Conservation (phyloP, 2,329 filamentous ascomycete species). For the Nemania sp. region DNA sequence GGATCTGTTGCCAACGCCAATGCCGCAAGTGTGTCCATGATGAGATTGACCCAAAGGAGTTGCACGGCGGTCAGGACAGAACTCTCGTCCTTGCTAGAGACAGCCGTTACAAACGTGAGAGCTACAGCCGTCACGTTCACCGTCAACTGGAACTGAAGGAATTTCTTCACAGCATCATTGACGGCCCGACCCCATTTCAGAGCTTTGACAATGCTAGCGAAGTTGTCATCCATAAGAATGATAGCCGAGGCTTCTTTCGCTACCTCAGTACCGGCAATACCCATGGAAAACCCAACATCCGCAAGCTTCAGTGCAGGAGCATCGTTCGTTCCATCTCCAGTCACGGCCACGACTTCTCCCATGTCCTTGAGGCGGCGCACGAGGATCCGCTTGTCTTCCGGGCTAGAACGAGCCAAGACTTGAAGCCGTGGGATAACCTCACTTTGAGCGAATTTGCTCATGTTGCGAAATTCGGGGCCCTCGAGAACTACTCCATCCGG, state of each 20-base stretch:
- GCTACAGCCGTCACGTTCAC: slow-evolving; percentile 92
- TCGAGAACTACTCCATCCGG: slow-evolving; percentile 74
- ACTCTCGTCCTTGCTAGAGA: slow-evolving; percentile 68
- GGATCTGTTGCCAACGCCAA: slow-evolving; percentile 88
- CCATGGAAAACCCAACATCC: slow-evolving; percentile 86
- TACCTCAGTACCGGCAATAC: slow-evolving; percentile 80
- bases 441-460: slow-evolving; percentile 67
- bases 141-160: slow-evolving; percentile 77
- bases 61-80: slow-evolving; percentile 89
- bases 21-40: slow-evolving; percentile 95
- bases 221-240: slow-evolving; percentile 87
- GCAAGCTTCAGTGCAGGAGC: slow-evolving; percentile 80
- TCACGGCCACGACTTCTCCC: slow-evolving; percentile 80
- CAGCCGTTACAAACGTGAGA: slow-evolving; percentile 85
- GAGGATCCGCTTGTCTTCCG: slow-evolving; percentile 76
- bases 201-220: slow-evolving; percentile 83
- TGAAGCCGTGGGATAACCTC: slow-evolving; percentile 71
- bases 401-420: slow-evolving; percentile 74
- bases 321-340: slow-evolving; percentile 83
- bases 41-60: slow-evolving; percentile 93
- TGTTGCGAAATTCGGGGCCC: slow-evolving; percentile 76
- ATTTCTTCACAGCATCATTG: slow-evolving; percentile 78
- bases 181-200: slow-evolving; percentile 80
- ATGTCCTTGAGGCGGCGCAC: slow-evolving; percentile 73
- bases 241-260: slow-evolving; percentile 85